Base-by-base conservation (phyloP, 2,329 filamentous ascomycete species). In the Fusarium hostae region DNA sequence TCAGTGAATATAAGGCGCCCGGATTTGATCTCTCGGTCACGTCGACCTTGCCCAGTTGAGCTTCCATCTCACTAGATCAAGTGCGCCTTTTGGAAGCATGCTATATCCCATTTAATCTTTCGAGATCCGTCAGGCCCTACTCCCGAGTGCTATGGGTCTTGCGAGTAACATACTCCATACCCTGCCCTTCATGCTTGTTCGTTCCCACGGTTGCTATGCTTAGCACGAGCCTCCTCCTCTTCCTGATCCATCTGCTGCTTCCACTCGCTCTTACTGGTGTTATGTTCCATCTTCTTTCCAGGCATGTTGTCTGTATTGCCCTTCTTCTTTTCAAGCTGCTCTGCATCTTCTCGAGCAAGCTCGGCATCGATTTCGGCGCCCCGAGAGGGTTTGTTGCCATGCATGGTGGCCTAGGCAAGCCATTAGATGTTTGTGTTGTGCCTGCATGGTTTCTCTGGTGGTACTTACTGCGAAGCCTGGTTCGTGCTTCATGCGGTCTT, bases 401-500 rank as follows among this genome's bases (percentile, higher is more conserved):
- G 69, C 64, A 72, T 59, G 5, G 44, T 66, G 32, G 68, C 69
- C 69, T 72, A 3, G 13, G 4, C 11, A 9, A 3, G 15, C 6
- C 7, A 11, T 57, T 7, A 48, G n/a, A 15, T 11, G 22, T 10
- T 34, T 22, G 2, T 4, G 3, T 5, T 2, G 4, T 12, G 5
- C 4, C 6, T 41, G 35, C 5, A 6, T 22, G 5, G 15, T 9
- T 6, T 18, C 5, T 28, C 1, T 16, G 9, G 2, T 7, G 3
- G 12, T 16, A 37, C 68, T 28, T 37, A 72, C 69, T 16, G 60
- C 43, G 6, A 61, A 72, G 1, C 68, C 69, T n/a, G 69, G 68
- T 2, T 72, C 68, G 2, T 72, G 47, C 37, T 72, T 72, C 40
- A 72, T 58, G 4, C 57, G 35, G 6, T 72, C 64, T n/a, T 66